Conservation (phyloP, 805 yeast species). For the Kodamaea sagamina region DNA sequence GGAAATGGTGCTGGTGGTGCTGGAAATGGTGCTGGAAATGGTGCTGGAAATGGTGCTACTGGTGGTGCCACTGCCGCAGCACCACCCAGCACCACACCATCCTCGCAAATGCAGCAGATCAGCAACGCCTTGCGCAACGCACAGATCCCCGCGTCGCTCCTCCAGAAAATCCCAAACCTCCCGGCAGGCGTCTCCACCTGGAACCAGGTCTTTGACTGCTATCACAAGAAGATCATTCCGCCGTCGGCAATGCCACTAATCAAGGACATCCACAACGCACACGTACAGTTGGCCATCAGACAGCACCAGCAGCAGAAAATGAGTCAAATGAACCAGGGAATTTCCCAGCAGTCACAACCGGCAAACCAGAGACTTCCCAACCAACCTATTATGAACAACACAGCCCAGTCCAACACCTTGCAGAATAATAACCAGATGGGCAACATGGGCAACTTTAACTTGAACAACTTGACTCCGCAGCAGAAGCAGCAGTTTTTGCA, state of each 20-base stretch:
- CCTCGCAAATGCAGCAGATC: constrained; percentile 39
- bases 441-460: constrained; percentile 21
- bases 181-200: constrained; percentile 82
- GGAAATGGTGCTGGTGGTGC: neutral
- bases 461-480: constrained; percentile 33
- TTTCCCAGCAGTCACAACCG: too few relatives aligned
- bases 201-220: constrained; percentile 70
- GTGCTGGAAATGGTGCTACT: constrained; percentile 1
- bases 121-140: constrained; percentile 53
- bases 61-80: constrained; percentile 4
- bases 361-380: constrained; percentile 7
- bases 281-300: constrained; percentile 57
- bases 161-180: constrained; percentile 68
- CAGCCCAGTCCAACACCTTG: constrained; percentile 11
- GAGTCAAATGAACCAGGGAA: constrained; percentile 28
- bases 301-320: constrained; percentile 49
- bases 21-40: constrained; percentile 1
- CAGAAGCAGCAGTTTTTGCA: constrained; percentile 42
- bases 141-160: constrained; percentile 70
- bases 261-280: constrained; percentile 67
- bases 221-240: constrained; percentile 59
- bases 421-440: constrained; percentile 14
- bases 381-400: constrained; percentile 16
- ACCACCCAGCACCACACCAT: constrained; percentile 9
- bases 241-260: constrained; percentile 58